Evolutionary conservation across 352 stramenopile species (phyloP), one percentile per base, ranked within the genome.

Genomic region (Globisporangium okanoganense): DNA sequence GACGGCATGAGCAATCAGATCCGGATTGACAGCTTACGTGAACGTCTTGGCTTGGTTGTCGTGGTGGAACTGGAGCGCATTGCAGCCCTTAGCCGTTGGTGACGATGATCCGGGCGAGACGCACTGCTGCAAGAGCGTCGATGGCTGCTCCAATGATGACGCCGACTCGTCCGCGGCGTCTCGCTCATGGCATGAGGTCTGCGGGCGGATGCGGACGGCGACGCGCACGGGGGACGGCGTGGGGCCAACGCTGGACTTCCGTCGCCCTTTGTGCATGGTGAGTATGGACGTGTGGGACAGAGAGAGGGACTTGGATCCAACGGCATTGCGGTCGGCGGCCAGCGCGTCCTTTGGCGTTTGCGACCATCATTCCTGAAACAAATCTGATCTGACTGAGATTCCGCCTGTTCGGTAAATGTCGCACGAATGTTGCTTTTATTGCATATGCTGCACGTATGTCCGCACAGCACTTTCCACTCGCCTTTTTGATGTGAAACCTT

Each of bases 121-220:
- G 22, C 64, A 75, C 38, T 67, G 45, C 13, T 51, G 29, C 5
- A 51, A 61, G 43, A 57, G 27, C 14, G 36, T 45, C 20, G 51
- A 22, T 7, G 16, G 31, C 4, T 57, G 5, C 22, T 33, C 31
- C 0, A 38, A 68, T 8, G n/a, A 35, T 13, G 44, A 20, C 5
- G 35, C 45, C 31, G 35, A 8, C 5, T 29, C 22, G 8, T 22
- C 49, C 24, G 48, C 18, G 38, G 29, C n/a, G 25, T 24, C 40
- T 45, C 40, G 40, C 16, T 22, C 41, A 36, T 56, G 56, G 38
- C 25, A 36, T 25, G 16, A 53, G 41, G 25, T 9, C 18, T 58
- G 67, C 14, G 77, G 78, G 1, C 76, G 76, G 44, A 93, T 72
- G 27, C 83, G 83, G 10, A 93, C 83, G 20, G 82, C 82, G 7